Evolutionary conservation across 2,329 filamentous ascomycete species (phyloP).

Genomic region (Xylariomycetidae sp.): DNA sequence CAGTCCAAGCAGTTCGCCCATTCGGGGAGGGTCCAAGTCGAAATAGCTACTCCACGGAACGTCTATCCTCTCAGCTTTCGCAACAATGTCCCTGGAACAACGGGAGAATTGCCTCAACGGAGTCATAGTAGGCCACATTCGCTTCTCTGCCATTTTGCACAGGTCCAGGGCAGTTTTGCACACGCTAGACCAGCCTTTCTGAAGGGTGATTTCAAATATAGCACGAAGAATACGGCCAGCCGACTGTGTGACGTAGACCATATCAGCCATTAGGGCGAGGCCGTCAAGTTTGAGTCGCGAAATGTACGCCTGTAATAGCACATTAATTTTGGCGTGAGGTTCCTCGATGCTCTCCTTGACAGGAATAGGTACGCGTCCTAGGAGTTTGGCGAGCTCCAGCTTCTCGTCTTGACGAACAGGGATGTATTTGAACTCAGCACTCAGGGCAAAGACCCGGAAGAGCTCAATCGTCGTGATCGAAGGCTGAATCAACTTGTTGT

Average conservation of each 20-base stretch:
- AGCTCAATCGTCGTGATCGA: constrained; percentile 91
- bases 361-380: constrained; percentile 86
- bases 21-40: constrained; percentile 89
- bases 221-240: constrained; percentile 93
- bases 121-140: constrained; percentile 99
- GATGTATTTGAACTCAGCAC: constrained; percentile 98
- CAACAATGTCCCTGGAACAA: constrained; percentile 79
- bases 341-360: constrained; percentile 98
- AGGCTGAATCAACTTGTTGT: constrained; percentile 91
- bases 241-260: constrained; percentile 98
- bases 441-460: constrained; percentile 93
- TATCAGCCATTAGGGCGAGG: constrained; percentile 92
- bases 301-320: constrained; percentile 93
- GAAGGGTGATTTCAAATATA: constrained; percentile 94
- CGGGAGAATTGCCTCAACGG: constrained; percentile 84
- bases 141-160: constrained; percentile 98
- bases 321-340: constrained; percentile 96
- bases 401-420: constrained; percentile 97
- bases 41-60: constrained; percentile 93
- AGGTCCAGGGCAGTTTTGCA: constrained; percentile 88
- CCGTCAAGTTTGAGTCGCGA: constrained; percentile 92
- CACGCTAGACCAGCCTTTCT: constrained; percentile 92
- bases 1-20: constrained; percentile 90
- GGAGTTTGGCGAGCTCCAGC: constrained; percentile 85
- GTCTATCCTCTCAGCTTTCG: constrained; percentile 91